Percentiles rank a stretch among this genome's conserved stretches.
These are phyloP conservation scores for Aurifilum marmelostoma DNA, from an alignment of 2,329 filamentous ascomycete genomes.

Conservation along the genomic window DNA sequence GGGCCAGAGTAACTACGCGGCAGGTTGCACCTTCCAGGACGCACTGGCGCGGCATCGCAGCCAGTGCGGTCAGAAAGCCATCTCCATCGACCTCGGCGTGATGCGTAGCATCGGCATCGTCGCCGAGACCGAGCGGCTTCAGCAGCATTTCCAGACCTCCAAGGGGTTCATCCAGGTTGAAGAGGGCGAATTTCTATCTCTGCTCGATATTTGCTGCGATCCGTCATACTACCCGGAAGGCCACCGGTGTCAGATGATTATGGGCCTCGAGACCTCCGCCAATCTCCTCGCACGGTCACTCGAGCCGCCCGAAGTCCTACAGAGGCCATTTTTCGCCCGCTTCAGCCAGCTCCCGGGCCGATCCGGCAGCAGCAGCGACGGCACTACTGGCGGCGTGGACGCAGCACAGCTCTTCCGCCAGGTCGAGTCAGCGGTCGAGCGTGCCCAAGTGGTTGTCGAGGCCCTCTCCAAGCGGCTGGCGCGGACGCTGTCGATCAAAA, in stretches of 20 bases:
- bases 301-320: conserved; percentile 6
- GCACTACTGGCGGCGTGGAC: neutral
- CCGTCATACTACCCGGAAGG: conserved; percentile 17
- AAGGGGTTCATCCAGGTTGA: conserved; percentile 32
- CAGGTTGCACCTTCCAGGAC: conserved; percentile 41
- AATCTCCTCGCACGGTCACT: too few species aligned
- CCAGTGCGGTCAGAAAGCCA: conserved; percentile 23
- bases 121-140: conserved; percentile 29
- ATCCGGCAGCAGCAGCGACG: conserved; percentile 16
- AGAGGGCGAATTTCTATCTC: conserved; percentile 34
- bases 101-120: conserved; percentile 34
- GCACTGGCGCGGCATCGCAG: conserved; percentile 27
- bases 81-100: conserved; percentile 33
- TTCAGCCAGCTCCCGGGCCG: conserved; percentile 14
- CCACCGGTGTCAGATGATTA: conserved; percentile 18
- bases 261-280: too few species aligned
- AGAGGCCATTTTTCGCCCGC: conserved; percentile 26
- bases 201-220: conserved; percentile 30
- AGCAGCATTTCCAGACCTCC: conserved; percentile 21
- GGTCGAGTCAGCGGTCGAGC: conserved; percentile 19
- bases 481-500: conserved; percentile 38
- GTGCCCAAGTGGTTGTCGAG: conserved; percentile 29
- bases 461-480: conserved; percentile 38
- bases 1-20: conserved; percentile 37
- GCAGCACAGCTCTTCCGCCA: conserved; percentile 19